Evolutionary conservation across 2,329 filamentous ascomycete species (phyloP).

Genomic region (Penicillium sp.): DNA sequence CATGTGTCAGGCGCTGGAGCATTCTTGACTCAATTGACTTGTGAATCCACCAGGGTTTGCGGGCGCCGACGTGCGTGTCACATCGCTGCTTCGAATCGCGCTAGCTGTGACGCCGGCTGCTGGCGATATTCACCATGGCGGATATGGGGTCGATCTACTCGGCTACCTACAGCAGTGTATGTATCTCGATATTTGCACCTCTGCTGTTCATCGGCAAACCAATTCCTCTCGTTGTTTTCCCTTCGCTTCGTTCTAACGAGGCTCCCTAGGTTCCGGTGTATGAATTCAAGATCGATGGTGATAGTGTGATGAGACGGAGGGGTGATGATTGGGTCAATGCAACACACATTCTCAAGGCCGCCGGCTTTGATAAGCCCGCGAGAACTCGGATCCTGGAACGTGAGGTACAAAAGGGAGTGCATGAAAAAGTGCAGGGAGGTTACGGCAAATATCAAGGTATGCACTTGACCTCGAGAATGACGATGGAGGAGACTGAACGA

Average conservation of each 20-base stretch:
- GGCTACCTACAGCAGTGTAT: slow-evolving; percentile 61
- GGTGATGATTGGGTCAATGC: slow-evolving; percentile 98
- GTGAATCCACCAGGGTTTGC: slow-evolving; percentile 11
- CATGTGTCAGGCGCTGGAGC: slow-evolving; percentile 10
- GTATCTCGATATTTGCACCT: slow-evolving; percentile 11
- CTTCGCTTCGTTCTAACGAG: not conserved
- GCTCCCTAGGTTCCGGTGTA: slow-evolving; percentile 79
- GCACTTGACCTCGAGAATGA: slow-evolving; percentile 4
- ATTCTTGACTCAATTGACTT: slow-evolving; percentile 13
- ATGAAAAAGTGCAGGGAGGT: slow-evolving; percentile 97
- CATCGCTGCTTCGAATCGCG: slow-evolving; percentile 22
- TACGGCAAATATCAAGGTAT: slow-evolving; percentile 97
- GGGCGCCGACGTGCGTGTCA: slow-evolving; percentile 12
- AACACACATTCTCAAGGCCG: slow-evolving; percentile 96
- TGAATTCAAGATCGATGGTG: slow-evolving; percentile 79
- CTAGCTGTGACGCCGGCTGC: slow-evolving; percentile 9
- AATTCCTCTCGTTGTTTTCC: not conserved
- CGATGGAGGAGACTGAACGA: not conserved
- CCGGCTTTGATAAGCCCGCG: slow-evolving; percentile 94
- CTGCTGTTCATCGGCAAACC: not conserved
- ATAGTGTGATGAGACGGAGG: slow-evolving; percentile 94
- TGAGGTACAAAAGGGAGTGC: slow-evolving; percentile 91
- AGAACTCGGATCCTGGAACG: slow-evolving; percentile 91
- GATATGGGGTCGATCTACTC: slow-evolving; percentile 53
- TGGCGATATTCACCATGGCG: slow-evolving; percentile 30